Percentiles rank a stretch among this genome's conserved stretches.
Conservation (phyloP, 352 stramenopile species). For the Pythium rishiriense region DNA sequence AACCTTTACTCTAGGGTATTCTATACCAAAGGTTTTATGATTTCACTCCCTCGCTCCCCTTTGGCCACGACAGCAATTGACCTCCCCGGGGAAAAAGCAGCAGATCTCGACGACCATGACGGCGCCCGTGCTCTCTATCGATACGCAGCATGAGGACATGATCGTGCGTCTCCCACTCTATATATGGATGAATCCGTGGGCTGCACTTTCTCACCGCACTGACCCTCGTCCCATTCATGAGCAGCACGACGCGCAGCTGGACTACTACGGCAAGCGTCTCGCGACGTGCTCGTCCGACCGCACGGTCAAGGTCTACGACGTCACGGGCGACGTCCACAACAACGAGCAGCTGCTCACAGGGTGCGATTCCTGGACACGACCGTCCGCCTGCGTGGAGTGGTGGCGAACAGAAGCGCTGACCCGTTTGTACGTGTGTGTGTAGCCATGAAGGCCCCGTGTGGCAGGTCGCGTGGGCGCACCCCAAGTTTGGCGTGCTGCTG, state of each 20-base stretch:
- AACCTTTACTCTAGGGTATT: conserved; percentile 10
- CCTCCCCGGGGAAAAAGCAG: background rate
- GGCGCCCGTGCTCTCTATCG: conserved; percentile 88
- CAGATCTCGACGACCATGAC: conserved; percentile 54
- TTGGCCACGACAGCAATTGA: conserved; percentile 28
- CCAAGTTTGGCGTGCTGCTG: conserved; percentile 96
- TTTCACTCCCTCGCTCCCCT: conserved; percentile 16
- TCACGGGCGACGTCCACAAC: conserved; percentile 90
- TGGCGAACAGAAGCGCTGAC: background rate
- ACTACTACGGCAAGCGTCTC: conserved; percentile 99
- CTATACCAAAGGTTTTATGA: conserved; percentile 10
- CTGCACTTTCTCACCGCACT: conserved; percentile 5
- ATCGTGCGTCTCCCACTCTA: conserved; percentile 57
- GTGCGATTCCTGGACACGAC: conserved; percentile 30
- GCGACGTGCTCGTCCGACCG: conserved; percentile 98
- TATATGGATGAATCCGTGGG: background rate
- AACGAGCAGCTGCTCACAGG: conserved; percentile 87
- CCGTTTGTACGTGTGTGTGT: background rate
- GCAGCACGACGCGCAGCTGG: conserved; percentile 97
- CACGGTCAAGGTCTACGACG: conserved; percentile 97
- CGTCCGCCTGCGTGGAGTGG: background rate
- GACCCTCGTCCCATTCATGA: conserved; percentile 32
- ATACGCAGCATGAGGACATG: conserved; percentile 99
- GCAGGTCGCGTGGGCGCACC: conserved; percentile 98
- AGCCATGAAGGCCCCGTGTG: conserved; percentile 97